Evolutionary conservation across 352 stramenopile species (phyloP).

Genomic region (Pseudoperonospora humuli): DNA sequence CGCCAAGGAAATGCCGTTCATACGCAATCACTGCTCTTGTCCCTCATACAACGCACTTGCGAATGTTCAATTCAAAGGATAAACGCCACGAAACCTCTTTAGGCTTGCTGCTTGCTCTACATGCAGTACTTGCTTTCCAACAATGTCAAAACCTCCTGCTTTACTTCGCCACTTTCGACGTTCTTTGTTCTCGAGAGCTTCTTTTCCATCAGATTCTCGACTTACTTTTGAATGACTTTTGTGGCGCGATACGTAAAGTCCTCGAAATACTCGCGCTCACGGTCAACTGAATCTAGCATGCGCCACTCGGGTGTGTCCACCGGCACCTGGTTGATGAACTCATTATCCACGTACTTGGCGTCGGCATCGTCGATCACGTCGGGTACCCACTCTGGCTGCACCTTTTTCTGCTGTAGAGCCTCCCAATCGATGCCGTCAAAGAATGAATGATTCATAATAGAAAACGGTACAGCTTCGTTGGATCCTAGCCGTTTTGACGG

Average conservation of each 20-base stretch:
- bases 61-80: conserved; percentile 15
- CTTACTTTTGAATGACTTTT: conserved; percentile 64
- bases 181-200: conserved; percentile 1
- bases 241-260: conserved; percentile 82
- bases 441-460: conserved; percentile 86
- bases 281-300: conserved; percentile 84
- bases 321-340: conserved; percentile 81
- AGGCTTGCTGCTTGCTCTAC: conserved; percentile 17
- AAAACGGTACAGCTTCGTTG: conserved; percentile 73
- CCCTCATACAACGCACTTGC: not conserved
- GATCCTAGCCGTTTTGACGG: conserved; percentile 59
- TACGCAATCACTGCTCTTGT: too few relatives aligned
- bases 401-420: conserved; percentile 65
- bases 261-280: conserved; percentile 76
- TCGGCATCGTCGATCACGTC: conserved; percentile 79
- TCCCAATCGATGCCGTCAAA: conserved; percentile 86
- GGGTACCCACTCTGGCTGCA: conserved; percentile 73
- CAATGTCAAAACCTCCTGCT: conserved; percentile 10
- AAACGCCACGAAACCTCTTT: not conserved
- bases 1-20: too few relatives aligned
- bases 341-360: conserved; percentile 84
- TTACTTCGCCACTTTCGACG: conserved; percentile 14
- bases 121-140: conserved; percentile 17
- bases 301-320: conserved; percentile 85
- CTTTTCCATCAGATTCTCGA: not conserved